A percentile compares a stretch with the other conserved stretches of the same genome.
Conservation (phyloP, 2,329 filamentous ascomycete genomes). For the Coccinonectria pachysandricola region DNA sequence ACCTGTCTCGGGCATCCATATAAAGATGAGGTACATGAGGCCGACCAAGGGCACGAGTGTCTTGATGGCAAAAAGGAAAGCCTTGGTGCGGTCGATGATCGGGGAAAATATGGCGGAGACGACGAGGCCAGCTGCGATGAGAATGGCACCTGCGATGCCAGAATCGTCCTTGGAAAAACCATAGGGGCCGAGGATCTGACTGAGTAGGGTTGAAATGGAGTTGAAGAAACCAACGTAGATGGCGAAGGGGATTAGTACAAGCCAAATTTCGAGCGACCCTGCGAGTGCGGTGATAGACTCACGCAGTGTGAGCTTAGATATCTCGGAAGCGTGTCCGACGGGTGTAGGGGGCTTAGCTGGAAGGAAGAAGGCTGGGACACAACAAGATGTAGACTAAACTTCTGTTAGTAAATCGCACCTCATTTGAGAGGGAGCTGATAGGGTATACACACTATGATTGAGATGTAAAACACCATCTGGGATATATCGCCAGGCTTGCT, state of each 20-base stretch:
- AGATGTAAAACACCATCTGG: constrained; percentile 72
- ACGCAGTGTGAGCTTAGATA: constrained; percentile 42
- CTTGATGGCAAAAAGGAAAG: constrained; percentile 65
- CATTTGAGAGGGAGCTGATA: not conserved
- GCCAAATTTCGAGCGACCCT: constrained; percentile 61
- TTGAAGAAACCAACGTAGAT: constrained; percentile 93
- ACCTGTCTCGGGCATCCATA: constrained; percentile 61
- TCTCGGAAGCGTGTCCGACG: constrained; percentile 55
- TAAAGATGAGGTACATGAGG: constrained; percentile 62
- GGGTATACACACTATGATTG: constrained; percentile 71
- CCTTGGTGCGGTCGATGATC: constrained; percentile 75
- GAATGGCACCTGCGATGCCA: constrained; percentile 77
- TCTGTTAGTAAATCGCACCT: too few relatives aligned
- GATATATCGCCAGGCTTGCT: constrained; percentile 55
- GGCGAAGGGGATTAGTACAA: constrained; percentile 70
- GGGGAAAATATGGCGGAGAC: constrained; percentile 67
- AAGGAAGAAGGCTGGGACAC: constrained; percentile 72
- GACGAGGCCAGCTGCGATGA: constrained; percentile 82
- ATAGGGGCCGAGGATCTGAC: constrained; percentile 83
- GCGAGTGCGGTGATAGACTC: constrained; percentile 42
- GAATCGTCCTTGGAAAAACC: constrained; percentile 74
- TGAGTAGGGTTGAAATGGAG: constrained; percentile 74
- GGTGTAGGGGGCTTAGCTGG: constrained; percentile 69
- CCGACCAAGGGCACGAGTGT: constrained; percentile 65
- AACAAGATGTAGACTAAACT: constrained; percentile 33